phyloP scores from a whole-genome alignment of 140 eudicot genomes.

The Oenanthe javanica region DNA sequence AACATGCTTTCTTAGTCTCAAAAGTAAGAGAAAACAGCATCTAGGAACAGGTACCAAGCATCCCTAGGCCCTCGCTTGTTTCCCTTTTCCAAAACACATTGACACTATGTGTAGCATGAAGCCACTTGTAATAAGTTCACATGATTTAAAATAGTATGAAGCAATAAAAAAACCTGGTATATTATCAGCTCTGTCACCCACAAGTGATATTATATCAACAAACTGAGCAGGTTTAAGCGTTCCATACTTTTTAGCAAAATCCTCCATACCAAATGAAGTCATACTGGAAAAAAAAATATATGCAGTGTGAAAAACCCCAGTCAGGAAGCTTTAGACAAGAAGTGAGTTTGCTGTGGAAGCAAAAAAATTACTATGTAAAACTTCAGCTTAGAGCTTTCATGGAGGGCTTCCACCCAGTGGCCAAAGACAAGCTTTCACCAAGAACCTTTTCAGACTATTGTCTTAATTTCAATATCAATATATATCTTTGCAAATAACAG shows the following conservation, averaged over 20 bases:
- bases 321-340: background rate
- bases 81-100: background rate
- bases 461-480: background rate
- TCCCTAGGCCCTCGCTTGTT: background rate
- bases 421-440: background rate
- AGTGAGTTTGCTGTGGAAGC: background rate
- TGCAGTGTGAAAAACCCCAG: background rate
- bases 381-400: background rate
- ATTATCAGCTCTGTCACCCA: constrained; percentile 92
- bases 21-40: background rate
- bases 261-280: constrained; percentile 96
- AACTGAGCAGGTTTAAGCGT: constrained; percentile 70
- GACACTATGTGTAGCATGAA: background rate
- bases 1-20: background rate
- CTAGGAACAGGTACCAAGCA: background rate
- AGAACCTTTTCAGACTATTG: background rate
- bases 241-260: constrained; percentile 83
- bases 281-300: constrained; percentile 41
- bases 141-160: background rate
- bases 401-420: background rate
- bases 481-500: background rate
- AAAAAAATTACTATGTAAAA: background rate
- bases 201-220: constrained; percentile 87
- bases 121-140: background rate
- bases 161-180: constrained; percentile 60